These are phyloP conservation scores for Boechera stricta DNA, from an alignment of 345 rosid genomes.

Conservation along the genomic window DNA sequence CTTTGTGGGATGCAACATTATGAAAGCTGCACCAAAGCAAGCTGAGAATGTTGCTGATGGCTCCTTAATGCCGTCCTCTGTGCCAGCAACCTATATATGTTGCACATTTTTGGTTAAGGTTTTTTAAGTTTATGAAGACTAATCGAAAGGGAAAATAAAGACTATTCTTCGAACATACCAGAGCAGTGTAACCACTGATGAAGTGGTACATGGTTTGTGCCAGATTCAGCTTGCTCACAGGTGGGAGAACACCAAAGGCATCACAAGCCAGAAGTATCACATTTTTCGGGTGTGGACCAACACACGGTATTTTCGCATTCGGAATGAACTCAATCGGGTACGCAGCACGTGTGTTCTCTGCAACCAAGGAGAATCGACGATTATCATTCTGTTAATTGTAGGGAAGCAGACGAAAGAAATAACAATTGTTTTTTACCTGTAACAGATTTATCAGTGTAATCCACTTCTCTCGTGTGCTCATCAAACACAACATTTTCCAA, in stretches of 20 bases:
- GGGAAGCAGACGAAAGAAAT: constrained; percentile 2
- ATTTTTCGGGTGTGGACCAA: constrained; percentile 91
- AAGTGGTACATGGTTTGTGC: constrained; percentile 98
- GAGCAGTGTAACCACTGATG: constrained; percentile 97
- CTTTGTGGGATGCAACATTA: constrained; percentile 97
- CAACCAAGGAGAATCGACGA: constrained; percentile 8
- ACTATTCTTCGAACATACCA: constrained; percentile 50
- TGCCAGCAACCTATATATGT: constrained; percentile 77
- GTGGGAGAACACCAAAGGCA: constrained; percentile 98
- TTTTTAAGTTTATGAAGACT: constrained; percentile 14
- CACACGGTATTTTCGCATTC: constrained; percentile 87
- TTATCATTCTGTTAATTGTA: background rate
- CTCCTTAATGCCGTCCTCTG: constrained; percentile 93
- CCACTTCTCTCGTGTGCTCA: constrained; percentile 89
- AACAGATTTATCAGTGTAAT: constrained; percentile 82
- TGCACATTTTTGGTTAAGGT: constrained; percentile 14
- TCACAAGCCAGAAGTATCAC: constrained; percentile 95
- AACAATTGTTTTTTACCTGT: constrained; percentile 57
- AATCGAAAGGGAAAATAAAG: background rate
- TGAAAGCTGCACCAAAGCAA: constrained; percentile 97
- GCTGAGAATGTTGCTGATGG: constrained; percentile 95
- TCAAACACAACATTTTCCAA: constrained; percentile 96
- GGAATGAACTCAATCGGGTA: constrained; percentile 95
- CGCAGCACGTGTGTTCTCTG: constrained; percentile 97
- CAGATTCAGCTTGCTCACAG: constrained; percentile 91